Base-by-base conservation (phyloP, 1,284 basidiomycete genomes). In the Sphaerobolus stellatus region DNA sequence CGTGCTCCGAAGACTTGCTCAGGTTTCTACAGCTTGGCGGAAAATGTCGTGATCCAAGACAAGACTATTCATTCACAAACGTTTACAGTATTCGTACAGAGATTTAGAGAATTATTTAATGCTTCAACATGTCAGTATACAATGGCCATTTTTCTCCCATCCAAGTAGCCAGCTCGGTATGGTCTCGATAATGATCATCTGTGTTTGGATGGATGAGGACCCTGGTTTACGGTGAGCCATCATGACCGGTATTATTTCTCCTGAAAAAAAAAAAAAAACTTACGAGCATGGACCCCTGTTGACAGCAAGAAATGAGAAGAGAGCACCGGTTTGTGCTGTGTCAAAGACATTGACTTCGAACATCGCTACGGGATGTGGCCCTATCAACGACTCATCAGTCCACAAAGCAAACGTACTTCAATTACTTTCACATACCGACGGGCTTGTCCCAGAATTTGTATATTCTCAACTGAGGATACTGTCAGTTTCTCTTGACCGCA, bases 201-300 rank as follows among this genome's bases (percentile, higher is more conserved):
- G 88, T 90, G 68, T 90, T 89, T 0, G 88, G 88, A 67, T 90
- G 86, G 56, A 90, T 72, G 11, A 88, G 73, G 5, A 89, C 86
- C 20, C 86, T 87, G 61, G 5, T 30, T 45, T 31, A 43, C 36
- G 30, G 50, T 47, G 29, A 52, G 43, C 43, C 30, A 52, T 51
- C 47, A 38, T 24, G 25, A 22, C 20, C 28, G 14, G 25, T 22
- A 5, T 44, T n/a, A 31, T 25, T 24, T 22, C 22, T 49, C 27
- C n/a, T 28, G 20, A 7, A 30, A 5, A 41, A 48, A 25, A 40
- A 16, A 28, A 20, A n/a, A 11, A 9, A 11, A 78, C 83, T 52
- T 63, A 85, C 84, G 83, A 84, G 70, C 80, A 82, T 1, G 83
- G 82, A 3, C 85, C 86, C 1, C 84, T 77, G 62, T 85, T 75